Evolutionary conservation across 768 basidiomycete genomes (phyloP).

Genomic region (Lactarius indigo): DNA sequence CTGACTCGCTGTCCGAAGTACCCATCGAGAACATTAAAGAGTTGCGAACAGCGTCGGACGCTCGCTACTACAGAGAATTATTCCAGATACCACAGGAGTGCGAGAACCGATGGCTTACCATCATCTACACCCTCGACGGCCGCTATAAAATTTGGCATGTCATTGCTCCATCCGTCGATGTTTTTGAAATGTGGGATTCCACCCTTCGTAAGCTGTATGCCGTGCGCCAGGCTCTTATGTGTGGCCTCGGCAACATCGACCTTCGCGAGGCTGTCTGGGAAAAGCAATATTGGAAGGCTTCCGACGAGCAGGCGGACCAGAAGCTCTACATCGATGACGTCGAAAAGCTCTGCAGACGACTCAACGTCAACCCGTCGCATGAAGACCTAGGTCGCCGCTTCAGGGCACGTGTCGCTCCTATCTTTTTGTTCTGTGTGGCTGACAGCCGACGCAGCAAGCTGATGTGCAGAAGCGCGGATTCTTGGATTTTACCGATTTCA

Average conservation of each 20-base stretch:
- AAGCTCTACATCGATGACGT: slow-evolving; percentile 68
- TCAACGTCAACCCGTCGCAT: slow-evolving; percentile 59
- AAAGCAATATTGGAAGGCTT: slow-evolving; percentile 76
- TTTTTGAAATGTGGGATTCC: slow-evolving; percentile 59
- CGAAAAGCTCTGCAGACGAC: slow-evolving; percentile 61
- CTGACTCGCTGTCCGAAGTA: slow-evolving; percentile 43
- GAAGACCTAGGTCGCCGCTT: slow-evolving; percentile 57
- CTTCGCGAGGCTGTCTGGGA: slow-evolving; percentile 72
- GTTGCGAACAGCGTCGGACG: slow-evolving; percentile 69
- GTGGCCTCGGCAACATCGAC: slow-evolving; percentile 59
- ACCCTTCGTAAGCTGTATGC: slow-evolving; percentile 62
- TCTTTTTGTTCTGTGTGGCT: neutral
- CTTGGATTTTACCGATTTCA: slow-evolving; percentile 78
- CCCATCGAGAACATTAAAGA: slow-evolving; percentile 86
- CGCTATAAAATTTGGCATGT: slow-evolving; percentile 85
- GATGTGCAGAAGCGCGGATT: slow-evolving; percentile 53
- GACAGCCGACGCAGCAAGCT: slow-evolving; percentile 47
- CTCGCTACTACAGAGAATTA: slow-evolving; percentile 66
- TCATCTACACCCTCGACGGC: slow-evolving; percentile 75
- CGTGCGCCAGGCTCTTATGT: slow-evolving; percentile 67
- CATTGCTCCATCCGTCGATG: slow-evolving; percentile 62
- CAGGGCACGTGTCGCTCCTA: slow-evolving; percentile 38
- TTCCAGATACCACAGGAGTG: slow-evolving; percentile 60
- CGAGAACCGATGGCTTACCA: slow-evolving; percentile 78
- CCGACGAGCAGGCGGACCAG: slow-evolving; percentile 59